A percentile compares a stretch with the other conserved stretches of the same genome.
Evolutionary conservation across 2,329 filamentous ascomycete species (phyloP).

Genomic region (Aspergillus ibericus): DNA sequence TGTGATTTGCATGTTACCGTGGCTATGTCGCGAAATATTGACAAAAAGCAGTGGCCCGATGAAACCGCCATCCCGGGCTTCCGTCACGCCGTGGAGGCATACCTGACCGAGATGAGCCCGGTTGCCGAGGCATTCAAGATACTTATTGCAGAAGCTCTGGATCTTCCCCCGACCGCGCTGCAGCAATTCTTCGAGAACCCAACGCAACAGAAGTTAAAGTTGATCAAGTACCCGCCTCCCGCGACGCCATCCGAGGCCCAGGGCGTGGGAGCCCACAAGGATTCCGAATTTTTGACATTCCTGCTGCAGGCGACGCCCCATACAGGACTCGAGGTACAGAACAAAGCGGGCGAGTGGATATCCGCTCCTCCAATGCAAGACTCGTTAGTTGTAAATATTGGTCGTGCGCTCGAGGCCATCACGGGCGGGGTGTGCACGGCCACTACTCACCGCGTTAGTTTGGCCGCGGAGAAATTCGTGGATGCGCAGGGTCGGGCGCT

Average conservation of each 20-base stretch:
- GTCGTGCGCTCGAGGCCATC: constrained; percentile 37
- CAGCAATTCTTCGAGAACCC: constrained; percentile 35
- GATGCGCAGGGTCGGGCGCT: constrained; percentile 21
- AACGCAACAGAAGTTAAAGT: constrained; percentile 37
- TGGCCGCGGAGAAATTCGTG: constrained; percentile 30
- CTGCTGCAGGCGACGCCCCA: constrained; percentile 47
- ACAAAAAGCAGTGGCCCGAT: constrained; percentile 34
- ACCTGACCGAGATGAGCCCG: constrained; percentile 27
- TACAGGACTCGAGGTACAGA: constrained; percentile 51
- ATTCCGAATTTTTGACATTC: constrained; percentile 52
- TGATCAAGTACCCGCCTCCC: constrained; percentile 48
- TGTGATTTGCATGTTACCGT: constrained; percentile 8
- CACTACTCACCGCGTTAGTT: constrained; percentile 38
- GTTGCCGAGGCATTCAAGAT: constrained; percentile 29
- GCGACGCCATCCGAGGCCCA: constrained; percentile 31
- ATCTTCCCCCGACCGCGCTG: constrained; percentile 30
- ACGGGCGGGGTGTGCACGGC: constrained; percentile 38
- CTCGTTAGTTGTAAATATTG: constrained; percentile 53
- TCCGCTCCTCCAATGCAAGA: constrained; percentile 45
- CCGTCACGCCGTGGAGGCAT: constrained; percentile 30
- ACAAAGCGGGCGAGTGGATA: constrained; percentile 49
- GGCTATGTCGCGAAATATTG: not conserved
- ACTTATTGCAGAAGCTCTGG: constrained; percentile 36
- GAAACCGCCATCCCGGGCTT: constrained; percentile 32
- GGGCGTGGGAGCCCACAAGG: constrained; percentile 50